Base-by-base conservation (phyloP, 805 yeast species). In the Kodamaea neixiangensis region DNA sequence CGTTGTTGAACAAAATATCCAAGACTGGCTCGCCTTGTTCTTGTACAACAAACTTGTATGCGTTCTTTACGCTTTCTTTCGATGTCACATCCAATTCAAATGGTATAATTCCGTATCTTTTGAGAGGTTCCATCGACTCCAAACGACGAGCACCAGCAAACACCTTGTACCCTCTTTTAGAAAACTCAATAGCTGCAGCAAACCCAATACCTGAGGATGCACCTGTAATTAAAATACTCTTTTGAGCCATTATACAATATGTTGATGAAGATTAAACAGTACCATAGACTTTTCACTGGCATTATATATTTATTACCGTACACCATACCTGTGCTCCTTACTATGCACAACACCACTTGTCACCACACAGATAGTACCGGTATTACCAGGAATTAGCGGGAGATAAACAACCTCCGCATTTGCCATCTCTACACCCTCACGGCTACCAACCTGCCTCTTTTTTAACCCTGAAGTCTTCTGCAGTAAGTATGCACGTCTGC, bases 121-220 rank as follows among this genome's bases (percentile, higher is more conserved):
- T 55, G 51, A 85, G 68, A 5, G 76, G 74, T 38, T 77, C 73
- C 85, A 88, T 84, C 2, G 80, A 80, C 44, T 75, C 83, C 31
- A 80, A 58, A 56, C 90, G 77, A 63, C 96, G 75, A 2, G 94
- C 91, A 50, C 88, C 84, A 0, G 92, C 92, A 61, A 80, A 86
- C 0, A 87, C 90, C 52, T 71, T 65, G 64, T 76, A 81, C 3
- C 85, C 85, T 51, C 78, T 67, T 20, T 63, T 61, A 6, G 81
- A 81, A 45, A 81, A 68, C 51, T 78, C 83, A 35, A 72, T 67
- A 29, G 83, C 73, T 7, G 78, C 66, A 9, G 78, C 75, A 57
- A 58, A 74, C 2, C 85, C 85, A 50, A 80, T 80, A 3, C 85
- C 85, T 0, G 82, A 78, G 0, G 83, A 78, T 1, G 81, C 82